A percentile compares a stretch with the other conserved stretches of the same genome.
These are phyloP conservation scores for Monosporascus sp. DNA, from an alignment of 2,329 filamentous ascomycete genomes.

Conservation along the genomic window DNA sequence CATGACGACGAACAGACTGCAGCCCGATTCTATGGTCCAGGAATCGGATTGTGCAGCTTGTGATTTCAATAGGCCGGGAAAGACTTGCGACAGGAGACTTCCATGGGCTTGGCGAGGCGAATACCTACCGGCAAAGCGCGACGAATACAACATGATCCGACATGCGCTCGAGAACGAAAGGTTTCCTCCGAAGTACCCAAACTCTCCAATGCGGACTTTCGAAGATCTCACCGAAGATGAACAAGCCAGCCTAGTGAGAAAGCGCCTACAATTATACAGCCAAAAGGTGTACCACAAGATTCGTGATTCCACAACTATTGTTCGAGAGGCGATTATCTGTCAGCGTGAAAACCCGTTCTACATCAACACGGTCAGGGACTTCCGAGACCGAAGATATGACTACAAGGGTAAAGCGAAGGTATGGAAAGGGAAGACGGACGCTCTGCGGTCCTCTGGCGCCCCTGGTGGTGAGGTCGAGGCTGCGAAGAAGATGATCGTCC, in stretches of 20 bases:
- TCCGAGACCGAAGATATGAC: constrained; percentile 94
- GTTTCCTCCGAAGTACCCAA: constrained; percentile 76
- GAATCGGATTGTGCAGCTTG: constrained; percentile 96
- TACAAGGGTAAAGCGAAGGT: constrained; percentile 98
- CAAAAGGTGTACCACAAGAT: constrained; percentile 99
- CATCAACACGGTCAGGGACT: constrained; percentile 91
- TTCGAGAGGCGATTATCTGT: constrained; percentile 95
- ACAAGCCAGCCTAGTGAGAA: constrained; percentile 73
- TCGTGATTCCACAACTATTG: constrained; percentile 86
- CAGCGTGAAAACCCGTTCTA: constrained; percentile 98
- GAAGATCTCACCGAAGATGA: constrained; percentile 78
- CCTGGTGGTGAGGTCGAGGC: constrained; percentile 73
- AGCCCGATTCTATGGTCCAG: constrained; percentile 98
- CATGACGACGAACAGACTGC: constrained; percentile 97
- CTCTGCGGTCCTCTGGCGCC: constrained; percentile 78
- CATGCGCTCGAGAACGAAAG: constrained; percentile 86
- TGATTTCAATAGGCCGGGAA: constrained; percentile 95
- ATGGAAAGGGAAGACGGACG: constrained; percentile 95
- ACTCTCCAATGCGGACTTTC: constrained; percentile 67
- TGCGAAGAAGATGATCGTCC: constrained; percentile 96
- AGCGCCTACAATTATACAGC: constrained; percentile 85
- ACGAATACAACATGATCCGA: constrained; percentile 99
- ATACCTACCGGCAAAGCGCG: constrained; percentile 89
- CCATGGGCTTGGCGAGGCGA: constrained; percentile 99
- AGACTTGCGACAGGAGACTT: constrained; percentile 89